Evolutionary conservation across 352 stramenopile genomes (phyloP).

Genomic region (Stramenopiles sp.): DNA sequence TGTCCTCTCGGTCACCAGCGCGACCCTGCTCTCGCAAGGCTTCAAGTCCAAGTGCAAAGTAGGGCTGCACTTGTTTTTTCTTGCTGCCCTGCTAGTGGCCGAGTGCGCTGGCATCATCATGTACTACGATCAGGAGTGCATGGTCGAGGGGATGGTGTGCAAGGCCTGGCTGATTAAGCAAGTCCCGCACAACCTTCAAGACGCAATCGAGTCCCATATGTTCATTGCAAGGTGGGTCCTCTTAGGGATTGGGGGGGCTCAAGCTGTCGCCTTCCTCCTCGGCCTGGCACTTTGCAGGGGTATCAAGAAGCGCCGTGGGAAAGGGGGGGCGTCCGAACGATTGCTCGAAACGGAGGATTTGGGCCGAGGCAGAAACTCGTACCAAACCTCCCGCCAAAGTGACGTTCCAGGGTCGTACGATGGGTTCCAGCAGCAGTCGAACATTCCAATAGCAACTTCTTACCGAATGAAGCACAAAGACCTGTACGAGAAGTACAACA

Average conservation of each 20-base stretch:
- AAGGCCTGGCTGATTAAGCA: background rate
- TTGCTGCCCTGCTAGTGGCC: background rate
- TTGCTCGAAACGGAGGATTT: too few relatives aligned
- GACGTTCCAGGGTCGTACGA: background rate
- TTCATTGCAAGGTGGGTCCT: conserved; percentile 1
- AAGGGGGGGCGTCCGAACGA: background rate
- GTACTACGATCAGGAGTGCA: too few relatives aligned
- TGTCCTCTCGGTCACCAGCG: background rate
- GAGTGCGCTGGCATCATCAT: too few relatives aligned
- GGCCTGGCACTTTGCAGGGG: background rate
- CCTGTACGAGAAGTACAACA: background rate
- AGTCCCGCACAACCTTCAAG: background rate
- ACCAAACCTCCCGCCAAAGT: background rate
- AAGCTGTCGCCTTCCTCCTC: background rate
- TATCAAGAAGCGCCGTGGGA: background rate
- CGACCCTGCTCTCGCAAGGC: background rate
- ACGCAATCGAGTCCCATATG: background rate
- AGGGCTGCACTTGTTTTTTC: background rate
- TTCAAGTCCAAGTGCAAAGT: background rate
- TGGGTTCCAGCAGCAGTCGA: background rate
- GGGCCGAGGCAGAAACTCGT: background rate
- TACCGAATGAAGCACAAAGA: background rate
- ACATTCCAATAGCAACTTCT: background rate
- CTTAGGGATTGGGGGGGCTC: background rate
- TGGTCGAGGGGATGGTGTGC: too few relatives aligned